A percentile compares a stretch with the other conserved stretches of the same genome.
Evolutionary conservation across 208 protist species (phyloP).

Genomic region (Giardia muris): DNA sequence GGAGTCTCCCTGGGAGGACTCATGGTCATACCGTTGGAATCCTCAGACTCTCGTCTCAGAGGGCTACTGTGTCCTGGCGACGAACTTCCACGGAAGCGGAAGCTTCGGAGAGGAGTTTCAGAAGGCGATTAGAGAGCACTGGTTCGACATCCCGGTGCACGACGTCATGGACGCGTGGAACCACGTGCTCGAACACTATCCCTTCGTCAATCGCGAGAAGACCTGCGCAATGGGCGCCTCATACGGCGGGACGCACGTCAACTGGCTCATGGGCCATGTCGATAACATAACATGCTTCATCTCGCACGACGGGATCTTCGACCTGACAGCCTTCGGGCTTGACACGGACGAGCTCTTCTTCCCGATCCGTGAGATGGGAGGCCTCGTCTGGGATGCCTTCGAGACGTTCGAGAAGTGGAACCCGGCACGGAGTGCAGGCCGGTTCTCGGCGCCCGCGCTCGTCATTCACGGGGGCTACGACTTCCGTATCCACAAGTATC

Average conservation of each 20-base stretch:
- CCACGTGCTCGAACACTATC: not conserved
- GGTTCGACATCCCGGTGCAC: not conserved
- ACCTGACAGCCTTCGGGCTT: not conserved
- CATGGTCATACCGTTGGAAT: not conserved
- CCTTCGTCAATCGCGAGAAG: not conserved
- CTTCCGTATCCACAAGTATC: slow-evolving; percentile 31
- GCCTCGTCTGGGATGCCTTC: not conserved
- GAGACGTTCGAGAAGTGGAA: not conserved
- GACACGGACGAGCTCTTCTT: slow-evolving; percentile 8
- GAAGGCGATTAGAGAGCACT: not conserved
- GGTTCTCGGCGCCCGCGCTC: not conserved
- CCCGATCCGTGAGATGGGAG: not conserved
- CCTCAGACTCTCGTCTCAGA: not conserved
- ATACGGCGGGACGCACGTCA: not conserved
- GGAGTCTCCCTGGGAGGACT: not conserved
- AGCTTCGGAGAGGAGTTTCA: slow-evolving; percentile 3
- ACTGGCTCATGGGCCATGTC: not conserved
- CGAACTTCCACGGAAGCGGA: not conserved
- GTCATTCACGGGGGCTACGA: slow-evolving; percentile 32
- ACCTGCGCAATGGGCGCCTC: not conserved
- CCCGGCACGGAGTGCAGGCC: not conserved
- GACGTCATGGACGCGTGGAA: not conserved
- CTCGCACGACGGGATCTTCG: not conserved
- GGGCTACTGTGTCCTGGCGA: not conserved
- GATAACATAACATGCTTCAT: slow-evolving; percentile 12